These are phyloP conservation scores for Beauveria asiatica DNA, from an alignment of 2,329 filamentous ascomycete species.

Conservation along the genomic window DNA sequence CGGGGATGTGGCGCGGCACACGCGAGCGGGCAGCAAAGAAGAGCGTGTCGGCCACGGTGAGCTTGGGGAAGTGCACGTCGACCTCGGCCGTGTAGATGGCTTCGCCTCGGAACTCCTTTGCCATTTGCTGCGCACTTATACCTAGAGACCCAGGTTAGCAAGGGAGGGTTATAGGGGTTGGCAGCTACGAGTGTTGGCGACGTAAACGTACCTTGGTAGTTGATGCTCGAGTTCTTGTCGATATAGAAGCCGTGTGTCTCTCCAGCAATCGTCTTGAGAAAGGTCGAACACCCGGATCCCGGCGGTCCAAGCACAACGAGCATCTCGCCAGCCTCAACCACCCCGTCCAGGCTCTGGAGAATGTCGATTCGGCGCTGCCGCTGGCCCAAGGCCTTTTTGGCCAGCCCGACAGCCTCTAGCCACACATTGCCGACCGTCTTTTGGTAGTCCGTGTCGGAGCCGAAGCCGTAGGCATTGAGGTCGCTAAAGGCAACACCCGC, in stretches of 20 bases:
- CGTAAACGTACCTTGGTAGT: no score
- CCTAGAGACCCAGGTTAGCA: no score
- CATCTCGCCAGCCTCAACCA: slow-evolving; percentile 38
- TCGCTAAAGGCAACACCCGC: slow-evolving; percentile 29
- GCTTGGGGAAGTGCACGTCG: slow-evolving; percentile 51
- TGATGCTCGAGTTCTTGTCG: slow-evolving; percentile 46
- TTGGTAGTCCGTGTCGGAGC: slow-evolving; percentile 38
- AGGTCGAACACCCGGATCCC: slow-evolving; percentile 49
- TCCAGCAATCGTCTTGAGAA: slow-evolving; percentile 44
- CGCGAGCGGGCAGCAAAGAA: slow-evolving; percentile 27
- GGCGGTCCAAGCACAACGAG: slow-evolving; percentile 47
- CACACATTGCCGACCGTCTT: slow-evolving; percentile 26
- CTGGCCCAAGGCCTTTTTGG: not conserved
- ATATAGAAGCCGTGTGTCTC: slow-evolving; percentile 55
- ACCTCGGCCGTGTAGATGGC: slow-evolving; percentile 51
- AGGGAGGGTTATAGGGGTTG: no score
- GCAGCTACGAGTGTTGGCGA: no score
- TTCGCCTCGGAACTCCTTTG: no score
- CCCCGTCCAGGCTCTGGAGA: no score
- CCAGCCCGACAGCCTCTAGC: slow-evolving; percentile 21
- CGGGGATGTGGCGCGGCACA: slow-evolving; percentile 42
- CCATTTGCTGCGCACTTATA: no score
- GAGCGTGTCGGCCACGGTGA: slow-evolving; percentile 53
- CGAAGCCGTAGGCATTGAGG: slow-evolving; percentile 37
- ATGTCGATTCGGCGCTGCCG: not conserved